phyloP scores from a whole-genome alignment of 305 asterid species.

The Nicotiana rustica region DNA sequence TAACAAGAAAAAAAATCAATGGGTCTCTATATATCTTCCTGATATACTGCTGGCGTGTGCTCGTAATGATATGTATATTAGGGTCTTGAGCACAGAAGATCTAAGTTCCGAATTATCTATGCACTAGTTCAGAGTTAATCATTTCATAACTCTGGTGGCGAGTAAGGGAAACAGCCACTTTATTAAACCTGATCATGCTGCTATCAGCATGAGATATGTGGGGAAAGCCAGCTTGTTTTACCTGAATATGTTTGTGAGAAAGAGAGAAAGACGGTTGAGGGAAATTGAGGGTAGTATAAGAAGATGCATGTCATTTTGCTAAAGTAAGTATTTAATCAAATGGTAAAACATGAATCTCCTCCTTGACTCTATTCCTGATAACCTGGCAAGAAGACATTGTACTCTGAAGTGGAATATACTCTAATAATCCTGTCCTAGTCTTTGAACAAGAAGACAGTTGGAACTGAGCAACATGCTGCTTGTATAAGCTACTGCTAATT shows the following conservation, averaged over 20 bases:
- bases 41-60: not conserved
- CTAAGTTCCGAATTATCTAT: not conserved
- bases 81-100: not conserved
- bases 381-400: not conserved
- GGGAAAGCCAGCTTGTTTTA: not conserved
- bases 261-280: not conserved
- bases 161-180: not conserved
- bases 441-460: not conserved
- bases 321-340: not conserved
- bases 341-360: constrained; percentile 23
- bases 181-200: not conserved
- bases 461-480: not conserved
- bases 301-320: constrained; percentile 23
- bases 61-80: not conserved
- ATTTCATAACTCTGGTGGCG: not conserved
- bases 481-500: not conserved
- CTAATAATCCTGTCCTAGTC: not conserved
- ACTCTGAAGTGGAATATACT: not conserved
- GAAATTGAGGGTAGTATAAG: constrained; percentile 11
- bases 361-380: not conserved
- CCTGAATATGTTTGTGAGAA: not conserved
- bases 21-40: not conserved
- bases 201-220: not conserved
- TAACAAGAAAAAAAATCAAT: not conserved
- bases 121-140: not conserved